Evolutionary conservation across 192 early-diverging fungal species (phyloP), one percentile per base, ranked within the genome.

Genomic region (Spizellomyces sp.): DNA sequence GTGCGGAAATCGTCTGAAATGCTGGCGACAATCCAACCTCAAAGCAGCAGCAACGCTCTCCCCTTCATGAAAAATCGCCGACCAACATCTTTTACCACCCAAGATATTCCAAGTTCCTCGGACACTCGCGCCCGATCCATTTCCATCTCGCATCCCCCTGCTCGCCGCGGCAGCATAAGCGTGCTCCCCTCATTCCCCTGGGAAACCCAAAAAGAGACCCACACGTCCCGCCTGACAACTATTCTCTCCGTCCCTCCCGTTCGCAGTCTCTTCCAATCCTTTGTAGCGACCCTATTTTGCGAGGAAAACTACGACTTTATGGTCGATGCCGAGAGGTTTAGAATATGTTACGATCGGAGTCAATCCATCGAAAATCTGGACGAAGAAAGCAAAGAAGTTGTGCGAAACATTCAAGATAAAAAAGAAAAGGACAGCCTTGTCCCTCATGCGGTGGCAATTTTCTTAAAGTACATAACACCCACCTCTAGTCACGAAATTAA

Each of bases 241-340:
- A 91, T 93, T 62, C 73, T 93, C 3, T 79, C 80, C 5, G 84
- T 85, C 61, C 57, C 78, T 2, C 75, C 73, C 2, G 72, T 91
- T 6, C 74, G 85, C 42, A 78, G 80, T 12, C 66, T 85, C 5
- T 91, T 91, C 75, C 87, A 86, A 64, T 83, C 79, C 19, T 91
- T 90, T 66, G 75, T 89, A 42, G 80, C 84, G 10, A 77, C 82
- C 19, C 90, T 90, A 60, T 87, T 88, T 58, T 91, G 89, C 64
- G 85, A 89, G 66, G 91, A 93, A 46, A 93, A 93, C 63, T 75
- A 90, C 17, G 79, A 87, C n/a, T 93, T 91, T 54, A 87, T 84
- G 77, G 74, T 86, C 3, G 89, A 93, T 15, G 83, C 81, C 0
- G 67, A 88, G 14, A 67, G 77, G 15, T 88, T 87, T 73, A 81